phyloP scores from a whole-genome alignment of 2,329 filamentous ascomycete species.

The Aspergillus aculeatus region DNA sequence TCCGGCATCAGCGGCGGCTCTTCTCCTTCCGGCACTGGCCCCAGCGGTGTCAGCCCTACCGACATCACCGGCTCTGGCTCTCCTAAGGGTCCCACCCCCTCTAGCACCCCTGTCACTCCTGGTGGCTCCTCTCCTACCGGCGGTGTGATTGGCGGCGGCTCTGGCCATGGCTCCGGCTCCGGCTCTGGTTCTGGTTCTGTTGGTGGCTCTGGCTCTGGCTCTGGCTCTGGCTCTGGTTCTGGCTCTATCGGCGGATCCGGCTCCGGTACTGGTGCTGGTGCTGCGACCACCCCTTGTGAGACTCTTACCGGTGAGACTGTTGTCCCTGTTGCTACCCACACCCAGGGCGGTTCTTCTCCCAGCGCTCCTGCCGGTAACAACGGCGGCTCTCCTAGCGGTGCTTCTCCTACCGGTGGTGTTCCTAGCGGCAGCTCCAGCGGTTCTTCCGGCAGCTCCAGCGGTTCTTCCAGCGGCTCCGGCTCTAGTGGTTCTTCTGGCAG shows the following conservation, averaged over 20 bases:
- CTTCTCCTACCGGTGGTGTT: too few relatives aligned
- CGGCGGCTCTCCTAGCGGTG: background rate
- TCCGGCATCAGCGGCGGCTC: background rate
- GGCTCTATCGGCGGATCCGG: background rate
- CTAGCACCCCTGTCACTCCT: slow-evolving; percentile 16
- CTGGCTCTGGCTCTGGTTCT: slow-evolving; percentile 5
- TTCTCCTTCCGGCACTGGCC: slow-evolving; percentile 8
- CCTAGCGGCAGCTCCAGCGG: slow-evolving; percentile 14
- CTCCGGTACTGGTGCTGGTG: background rate
- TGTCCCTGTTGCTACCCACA: too few relatives aligned
- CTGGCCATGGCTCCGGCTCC: slow-evolving; percentile 3
- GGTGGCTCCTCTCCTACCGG: background rate
- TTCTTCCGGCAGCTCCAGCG: background rate
- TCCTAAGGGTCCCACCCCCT: slow-evolving; percentile 15
- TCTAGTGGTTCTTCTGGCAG: too few relatives aligned
- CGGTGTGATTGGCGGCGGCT: background rate
- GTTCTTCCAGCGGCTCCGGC: too few relatives aligned
- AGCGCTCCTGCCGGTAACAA: slow-evolving; percentile 1
- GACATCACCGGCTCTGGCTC: slow-evolving; percentile 10
- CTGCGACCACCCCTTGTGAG: too few relatives aligned
- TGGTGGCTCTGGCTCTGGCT: background rate
- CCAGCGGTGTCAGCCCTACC: slow-evolving; percentile 6
- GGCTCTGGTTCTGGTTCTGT: background rate
- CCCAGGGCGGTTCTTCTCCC: background rate
- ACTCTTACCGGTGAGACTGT: too few relatives aligned